Percentiles rank a stretch among this genome's conserved stretches.
Conservation (phyloP, 2,329 filamentous ascomycete species). For the Phoma herbarum region DNA sequence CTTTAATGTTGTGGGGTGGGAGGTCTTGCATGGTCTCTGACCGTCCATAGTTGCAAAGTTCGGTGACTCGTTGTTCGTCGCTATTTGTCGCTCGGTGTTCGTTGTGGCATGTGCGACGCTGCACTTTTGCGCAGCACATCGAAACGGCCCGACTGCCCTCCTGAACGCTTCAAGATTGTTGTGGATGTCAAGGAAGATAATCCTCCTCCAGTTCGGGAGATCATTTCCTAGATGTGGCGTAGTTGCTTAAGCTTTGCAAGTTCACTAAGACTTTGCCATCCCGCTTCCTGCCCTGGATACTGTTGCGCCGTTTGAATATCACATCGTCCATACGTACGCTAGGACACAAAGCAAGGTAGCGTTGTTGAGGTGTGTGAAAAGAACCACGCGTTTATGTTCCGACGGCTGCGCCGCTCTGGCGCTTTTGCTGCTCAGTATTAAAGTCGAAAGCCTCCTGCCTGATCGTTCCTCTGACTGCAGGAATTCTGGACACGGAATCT, state of each 20-base stretch:
- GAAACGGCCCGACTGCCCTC: constrained; percentile 6
- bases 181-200: constrained; percentile 4
- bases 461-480: not conserved
- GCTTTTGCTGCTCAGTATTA: not conserved
- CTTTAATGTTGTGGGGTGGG: not conserved
- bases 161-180: not conserved
- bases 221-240: constrained; percentile 14
- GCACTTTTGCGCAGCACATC: not conserved
- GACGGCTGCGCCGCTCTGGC: not conserved
- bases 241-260: constrained; percentile 13
- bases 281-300: constrained; percentile 4
- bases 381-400: not conserved
- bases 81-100: not conserved
- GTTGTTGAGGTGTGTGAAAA: not conserved
- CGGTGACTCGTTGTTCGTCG: not conserved
- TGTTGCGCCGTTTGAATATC: not conserved
- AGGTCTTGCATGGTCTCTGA: not conserved
- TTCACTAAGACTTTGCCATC: constrained; percentile 7
- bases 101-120: not conserved
- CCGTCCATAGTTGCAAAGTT: not conserved
- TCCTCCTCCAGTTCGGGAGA: constrained; percentile 6
- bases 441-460: not conserved
- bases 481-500: not conserved
- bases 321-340: not conserved
- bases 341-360: not conserved